Evolutionary conservation across 192 early-diverging fungal species (phyloP), one percentile per base, ranked within the genome.

Genomic region (Backusella tarrabulga): DNA sequence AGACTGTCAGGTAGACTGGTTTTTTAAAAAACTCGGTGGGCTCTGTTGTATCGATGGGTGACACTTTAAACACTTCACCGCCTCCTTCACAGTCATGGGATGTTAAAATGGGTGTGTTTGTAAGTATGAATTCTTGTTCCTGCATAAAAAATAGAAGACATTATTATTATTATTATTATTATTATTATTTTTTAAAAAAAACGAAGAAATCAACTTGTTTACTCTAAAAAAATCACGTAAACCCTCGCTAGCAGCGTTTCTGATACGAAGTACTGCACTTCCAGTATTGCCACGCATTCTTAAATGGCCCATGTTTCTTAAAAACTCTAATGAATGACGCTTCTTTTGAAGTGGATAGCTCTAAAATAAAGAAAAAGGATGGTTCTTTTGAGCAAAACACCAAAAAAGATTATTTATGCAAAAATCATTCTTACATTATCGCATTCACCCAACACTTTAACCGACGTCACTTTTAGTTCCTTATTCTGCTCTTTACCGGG

Each of bases 61-160:
- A n/a, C 21, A 92, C 86, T 35, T 87, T 84, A 77, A 97, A 97
- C 2, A 91, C 91, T 79, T 97, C 94, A 8, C 96, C 95, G 14
- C 92, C 96, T 35, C 95, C 96, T 74, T 97, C 96, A 84, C 95
- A 97, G 77, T 97, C 96, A 74, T 92, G 90, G 6, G 91, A 85
- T 12, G 96, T 97, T 77, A 97, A 66, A 4, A 94, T 85, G 1
- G 96, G 96, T 7, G 96, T 96, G 69, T 95, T 91, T 41, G 94
- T 80, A 36, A 91, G 90, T 7, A 92, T 75, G 77, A 95, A 96
- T 54, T 94, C 90, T 79, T 93, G 84, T 29, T 87, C 84, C 90
- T 91, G 73, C 29, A 19, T 40, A 38, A 44, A 21, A 29, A n/a
- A 50, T 9, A 50, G 1, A 19, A 60, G 38, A 32, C 32, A 32